Evolutionary conservation across 768 basidiomycete genomes (phyloP), one percentile per base, ranked within the genome.

Genomic region (Brasilioporus rufonigricans): DNA sequence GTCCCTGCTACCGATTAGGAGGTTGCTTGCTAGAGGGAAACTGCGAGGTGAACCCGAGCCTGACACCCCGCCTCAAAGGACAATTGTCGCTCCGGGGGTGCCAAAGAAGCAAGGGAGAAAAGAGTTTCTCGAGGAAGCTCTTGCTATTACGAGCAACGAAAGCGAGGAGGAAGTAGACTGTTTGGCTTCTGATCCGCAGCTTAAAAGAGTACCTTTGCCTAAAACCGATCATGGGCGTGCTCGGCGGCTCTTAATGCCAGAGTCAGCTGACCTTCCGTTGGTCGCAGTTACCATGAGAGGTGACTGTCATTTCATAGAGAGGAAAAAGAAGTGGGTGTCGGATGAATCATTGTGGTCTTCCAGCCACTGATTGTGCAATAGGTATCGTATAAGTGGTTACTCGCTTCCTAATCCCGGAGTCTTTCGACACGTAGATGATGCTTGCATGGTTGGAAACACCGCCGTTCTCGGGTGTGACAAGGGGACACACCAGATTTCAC

Each of bases 261-360:
- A 52, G 39, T 62, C 62, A 19, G 46, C 35, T 23, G 55, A 64
- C 14, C 66, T 74, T 41, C 76, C 77, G 12, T 57, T 78, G 44
- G 67, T 72, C 43, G 75, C 77, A 31, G 65, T 80, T 50, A 77
- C 77, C 26, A 79, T 79, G 79, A 65, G 74, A 39, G 73, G 71
- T 32, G 76, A 79, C 51, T 63, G 72, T n/a, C 75, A 80, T 47
- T 77, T 77, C 57, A 73, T 78, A 53, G 53, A 75, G 49, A 65
- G 66, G 39, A 60, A 55, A 31, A 60, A 66, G 56, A 68, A 70
- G 72, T 65, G 62, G 59, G 63, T 61, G 50, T 36, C 21, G 45
- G 38, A 40, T 46, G 44, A 19, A 39, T 47, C 43, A 29, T 26
- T 24, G 43, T 48, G 24, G 23, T 52, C 44, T 23, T 47, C 47